These are phyloP conservation scores for Microthlaspi erraticum DNA, from an alignment of 345 rosid species.

Conservation along the genomic window DNA sequence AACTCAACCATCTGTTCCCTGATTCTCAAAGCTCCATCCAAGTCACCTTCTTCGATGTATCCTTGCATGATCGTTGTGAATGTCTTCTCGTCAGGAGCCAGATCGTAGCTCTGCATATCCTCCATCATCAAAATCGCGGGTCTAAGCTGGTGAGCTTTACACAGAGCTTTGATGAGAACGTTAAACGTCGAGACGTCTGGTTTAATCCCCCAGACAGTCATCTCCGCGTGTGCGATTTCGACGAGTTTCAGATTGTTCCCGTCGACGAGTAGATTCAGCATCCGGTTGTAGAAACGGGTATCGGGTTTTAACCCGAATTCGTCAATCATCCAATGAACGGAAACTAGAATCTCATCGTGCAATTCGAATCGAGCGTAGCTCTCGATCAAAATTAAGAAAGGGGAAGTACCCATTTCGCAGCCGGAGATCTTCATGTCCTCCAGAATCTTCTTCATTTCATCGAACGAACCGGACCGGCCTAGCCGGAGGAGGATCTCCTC, in stretches of 20 bases:
- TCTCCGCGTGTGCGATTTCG: conserved; percentile 64
- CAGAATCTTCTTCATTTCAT: conserved; percentile 61
- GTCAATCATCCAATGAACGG: conserved; percentile 61
- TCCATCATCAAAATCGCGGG: conserved; percentile 87
- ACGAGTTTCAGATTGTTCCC: conserved; percentile 73
- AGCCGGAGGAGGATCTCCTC: conserved; percentile 73
- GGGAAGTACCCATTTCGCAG: conserved; percentile 51
- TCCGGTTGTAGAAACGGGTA: conserved; percentile 68
- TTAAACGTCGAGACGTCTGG: conserved; percentile 90
- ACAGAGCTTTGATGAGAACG: conserved; percentile 78
- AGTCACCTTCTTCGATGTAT: conserved; percentile 76
- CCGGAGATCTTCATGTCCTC: conserved; percentile 58
- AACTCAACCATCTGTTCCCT: conserved; percentile 63
- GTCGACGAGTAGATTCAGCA: conserved; percentile 82
- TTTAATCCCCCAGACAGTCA: conserved; percentile 62
- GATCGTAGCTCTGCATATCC: conserved; percentile 73
- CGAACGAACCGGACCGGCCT: conserved; percentile 70
- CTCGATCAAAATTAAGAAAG: conserved; percentile 60
- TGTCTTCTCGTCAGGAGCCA: conserved; percentile 81
- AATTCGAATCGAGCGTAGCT: conserved; percentile 66
- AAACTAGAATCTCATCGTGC: conserved; percentile 57
- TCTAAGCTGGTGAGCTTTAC: conserved; percentile 87
- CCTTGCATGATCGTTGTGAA: conserved; percentile 92
- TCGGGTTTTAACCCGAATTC: conserved; percentile 63
- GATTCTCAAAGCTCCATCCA: conserved; percentile 76